Evolutionary conservation across 1,284 basidiomycete species (phyloP).

Genomic region (Ganoderma multipileum): DNA sequence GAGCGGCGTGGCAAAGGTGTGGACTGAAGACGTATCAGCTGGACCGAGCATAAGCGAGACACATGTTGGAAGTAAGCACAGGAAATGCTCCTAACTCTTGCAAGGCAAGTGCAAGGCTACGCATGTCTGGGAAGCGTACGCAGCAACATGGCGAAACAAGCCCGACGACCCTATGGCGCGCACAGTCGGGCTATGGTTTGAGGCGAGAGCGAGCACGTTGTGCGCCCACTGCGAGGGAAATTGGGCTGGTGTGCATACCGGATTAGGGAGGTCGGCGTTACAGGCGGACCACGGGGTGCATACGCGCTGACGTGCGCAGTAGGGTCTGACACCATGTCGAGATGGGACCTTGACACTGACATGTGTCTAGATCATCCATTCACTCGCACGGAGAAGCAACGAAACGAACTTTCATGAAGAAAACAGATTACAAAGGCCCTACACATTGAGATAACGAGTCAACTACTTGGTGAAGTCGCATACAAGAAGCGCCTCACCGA

Average conservation of each 20-base stretch:
- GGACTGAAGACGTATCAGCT: background rate
- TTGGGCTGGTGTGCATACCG: background rate
- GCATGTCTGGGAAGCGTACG: background rate
- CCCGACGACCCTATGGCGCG: background rate
- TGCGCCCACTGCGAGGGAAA: background rate
- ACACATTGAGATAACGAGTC: background rate
- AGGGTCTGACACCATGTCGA: background rate
- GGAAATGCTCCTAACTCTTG: background rate
- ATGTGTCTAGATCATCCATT: background rate
- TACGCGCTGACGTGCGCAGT: background rate
- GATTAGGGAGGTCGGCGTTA: background rate
- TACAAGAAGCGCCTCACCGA: background rate
- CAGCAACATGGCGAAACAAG: background rate
- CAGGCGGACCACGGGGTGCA: background rate
- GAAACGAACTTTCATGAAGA: background rate
- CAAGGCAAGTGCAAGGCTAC: background rate
- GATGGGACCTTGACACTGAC: background rate
- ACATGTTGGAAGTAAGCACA: background rate
- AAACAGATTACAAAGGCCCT: background rate
- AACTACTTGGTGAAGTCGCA: background rate
- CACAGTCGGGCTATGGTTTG: background rate
- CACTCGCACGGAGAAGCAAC: background rate
- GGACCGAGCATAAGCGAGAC: background rate
- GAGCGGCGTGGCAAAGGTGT: background rate
- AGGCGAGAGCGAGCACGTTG: background rate